Conservation (phyloP, 2,329 filamentous ascomycete species). For the Aciculosporium take region DNA sequence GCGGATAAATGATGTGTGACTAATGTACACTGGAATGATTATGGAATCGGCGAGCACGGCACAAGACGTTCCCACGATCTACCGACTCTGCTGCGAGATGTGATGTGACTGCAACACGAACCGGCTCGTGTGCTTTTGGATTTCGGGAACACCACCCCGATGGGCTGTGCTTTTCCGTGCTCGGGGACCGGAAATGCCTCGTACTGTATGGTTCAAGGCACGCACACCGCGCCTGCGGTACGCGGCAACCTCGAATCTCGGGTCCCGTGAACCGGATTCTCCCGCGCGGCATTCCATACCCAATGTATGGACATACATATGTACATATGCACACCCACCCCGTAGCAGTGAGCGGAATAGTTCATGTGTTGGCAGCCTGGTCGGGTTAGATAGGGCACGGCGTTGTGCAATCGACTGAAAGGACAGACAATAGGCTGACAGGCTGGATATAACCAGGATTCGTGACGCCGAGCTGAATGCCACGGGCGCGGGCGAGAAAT, state of each 20-base stretch:
- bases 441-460: not conserved
- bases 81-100: not conserved
- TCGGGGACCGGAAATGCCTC: not conserved
- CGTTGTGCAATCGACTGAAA: not conserved
- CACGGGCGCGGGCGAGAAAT: not conserved
- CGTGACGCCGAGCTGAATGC: slow-evolving; percentile 1
- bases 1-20: not conserved
- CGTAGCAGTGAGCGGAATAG: no score
- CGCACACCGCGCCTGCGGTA: no score
- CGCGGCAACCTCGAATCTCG: not conserved
- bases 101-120: not conserved
- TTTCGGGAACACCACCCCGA: not conserved
- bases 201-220: not conserved
- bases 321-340: no score
- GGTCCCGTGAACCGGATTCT: no score
- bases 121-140: not conserved
- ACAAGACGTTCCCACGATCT: not conserved
- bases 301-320: no score
- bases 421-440: not conserved
- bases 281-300: no score
- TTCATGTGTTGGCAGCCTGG: not conserved
- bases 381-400: not conserved
- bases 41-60: no score
- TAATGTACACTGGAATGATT: not conserved
- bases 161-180: not conserved